Evolutionary conservation across 768 basidiomycete species (phyloP), one percentile per base, ranked within the genome.

Genomic region (Boletus reticuloceps): DNA sequence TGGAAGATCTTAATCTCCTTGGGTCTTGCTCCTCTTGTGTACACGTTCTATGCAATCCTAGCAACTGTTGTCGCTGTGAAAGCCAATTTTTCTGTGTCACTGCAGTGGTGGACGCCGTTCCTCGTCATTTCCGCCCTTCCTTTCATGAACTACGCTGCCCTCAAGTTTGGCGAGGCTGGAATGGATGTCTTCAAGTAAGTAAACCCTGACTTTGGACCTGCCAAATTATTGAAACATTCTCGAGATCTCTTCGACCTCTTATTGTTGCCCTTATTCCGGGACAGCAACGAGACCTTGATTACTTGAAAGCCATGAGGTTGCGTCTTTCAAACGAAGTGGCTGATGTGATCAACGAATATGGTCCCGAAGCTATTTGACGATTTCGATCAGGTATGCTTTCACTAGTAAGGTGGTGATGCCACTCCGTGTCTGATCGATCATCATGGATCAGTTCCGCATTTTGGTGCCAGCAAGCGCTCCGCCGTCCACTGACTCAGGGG

Each of bases 101-200:
- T 85, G 79, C 80, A 78, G 58, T 72, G 92, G 22, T 83, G 79
- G 73, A 88, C 92, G 3, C 96, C 96, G 0, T 79, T 94, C 63
- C 66, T 90, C 10, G 85, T 94, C 53, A 75, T 90, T 54, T 75
- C 81, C 19, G 76, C 84, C 3, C 72, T 98, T 31, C 96, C 96
- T 14, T 83, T 91, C 69, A 88, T 96, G 77, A 94, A 91, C 53
- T 91, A 89, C 65, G 91, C 93, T 6, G 92, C 96, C 7, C 81
- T 98, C 50, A 96, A 97, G 71, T 98, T 98, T 64, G 96, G 96
- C 41, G 96, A 98, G 70, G 96, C 95, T 34, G 96, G 95, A 22
- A 88, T 97, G 84, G 96, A 98, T 64, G 94, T 98, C 27, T 78
- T 94, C 51, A 98, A 98, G 94, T 95, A 63, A 61, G 89, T 74